These are phyloP conservation scores for Mimosa pudica DNA, from an alignment of 306 rosid genomes.

Conservation along the genomic window DNA sequence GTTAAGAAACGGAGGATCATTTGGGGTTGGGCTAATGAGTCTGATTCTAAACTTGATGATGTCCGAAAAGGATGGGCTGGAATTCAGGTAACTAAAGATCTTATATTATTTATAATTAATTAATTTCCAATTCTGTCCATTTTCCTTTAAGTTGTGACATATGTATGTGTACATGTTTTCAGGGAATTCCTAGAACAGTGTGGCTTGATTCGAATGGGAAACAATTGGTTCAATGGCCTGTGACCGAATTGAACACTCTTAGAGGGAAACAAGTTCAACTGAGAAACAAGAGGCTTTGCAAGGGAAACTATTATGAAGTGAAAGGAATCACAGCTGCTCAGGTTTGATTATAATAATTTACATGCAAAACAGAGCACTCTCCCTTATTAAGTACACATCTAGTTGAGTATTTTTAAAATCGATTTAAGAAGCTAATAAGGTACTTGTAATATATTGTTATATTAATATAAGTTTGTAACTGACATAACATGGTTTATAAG, in stretches of 20 bases:
- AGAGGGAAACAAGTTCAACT: slow-evolving; percentile 49
- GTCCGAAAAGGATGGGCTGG: slow-evolving; percentile 86
- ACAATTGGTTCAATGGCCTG: slow-evolving; percentile 70
- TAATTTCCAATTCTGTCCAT: not conserved
- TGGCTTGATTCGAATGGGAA: slow-evolving; percentile 63
- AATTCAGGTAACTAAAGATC: slow-evolving; percentile 55
- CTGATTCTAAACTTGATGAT: slow-evolving; percentile 48
- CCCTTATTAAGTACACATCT: no score
- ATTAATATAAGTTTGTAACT: no score
- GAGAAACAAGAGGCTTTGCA: slow-evolving; percentile 38
- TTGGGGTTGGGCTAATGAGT: slow-evolving; percentile 98
- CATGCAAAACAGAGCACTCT: not conserved
- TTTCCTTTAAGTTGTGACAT: not conserved
- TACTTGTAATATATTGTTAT: no score
- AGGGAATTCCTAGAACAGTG: slow-evolving; percentile 74
- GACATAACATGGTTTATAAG: no score
- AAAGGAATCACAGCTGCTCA: slow-evolving; percentile 75
- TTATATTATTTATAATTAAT: not conserved
- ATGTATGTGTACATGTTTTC: not conserved
- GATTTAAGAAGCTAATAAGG: no score
- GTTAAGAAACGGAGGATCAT: slow-evolving; percentile 57
- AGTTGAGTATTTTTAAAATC: no score
- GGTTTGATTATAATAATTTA: slow-evolving; percentile 42
- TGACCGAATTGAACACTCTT: slow-evolving; percentile 57
- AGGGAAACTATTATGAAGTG: slow-evolving; percentile 50